These are phyloP conservation scores for Candida maltosa DNA, from an alignment of 805 yeast species.

Conservation along the genomic window DNA sequence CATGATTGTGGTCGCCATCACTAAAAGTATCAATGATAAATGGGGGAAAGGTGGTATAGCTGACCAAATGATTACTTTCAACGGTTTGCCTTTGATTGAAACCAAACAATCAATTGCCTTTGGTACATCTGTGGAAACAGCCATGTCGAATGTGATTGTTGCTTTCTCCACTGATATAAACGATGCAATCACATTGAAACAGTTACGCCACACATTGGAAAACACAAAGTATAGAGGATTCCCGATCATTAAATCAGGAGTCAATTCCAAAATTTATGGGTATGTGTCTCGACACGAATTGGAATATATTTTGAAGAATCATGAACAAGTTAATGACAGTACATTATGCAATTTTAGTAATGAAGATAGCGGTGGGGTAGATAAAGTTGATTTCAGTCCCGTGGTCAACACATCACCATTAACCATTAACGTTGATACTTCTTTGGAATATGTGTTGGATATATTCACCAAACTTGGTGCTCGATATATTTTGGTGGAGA, in stretches of 20 bases:
- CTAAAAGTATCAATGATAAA: constrained; percentile 72
- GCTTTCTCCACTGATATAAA: constrained; percentile 34
- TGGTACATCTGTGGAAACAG: constrained; percentile 36
- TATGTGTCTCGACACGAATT: constrained; percentile 43
- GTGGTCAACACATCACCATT: constrained; percentile 59
- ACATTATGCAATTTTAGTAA: constrained; percentile 11
- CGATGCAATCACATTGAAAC: constrained; percentile 23
- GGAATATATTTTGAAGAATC: constrained; percentile 20
- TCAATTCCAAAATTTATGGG: constrained; percentile 42
- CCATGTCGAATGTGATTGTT: constrained; percentile 53
- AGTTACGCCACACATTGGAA: constrained; percentile 28
- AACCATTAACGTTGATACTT: constrained; percentile 48
- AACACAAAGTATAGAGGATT: constrained; percentile 43
- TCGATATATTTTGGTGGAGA: constrained; percentile 61
- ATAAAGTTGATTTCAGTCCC: constrained; percentile 14
- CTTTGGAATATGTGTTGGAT: constrained; percentile 61
- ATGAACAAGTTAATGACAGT: constrained; percentile 11
- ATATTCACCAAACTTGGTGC: constrained; percentile 82
- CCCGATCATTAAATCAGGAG: constrained; percentile 48
- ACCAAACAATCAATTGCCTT: constrained; percentile 65
- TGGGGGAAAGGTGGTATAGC: constrained; percentile 89
- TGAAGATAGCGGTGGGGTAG: constrained; percentile 2
- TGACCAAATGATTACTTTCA: constrained; percentile 86
- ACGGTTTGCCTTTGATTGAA: constrained; percentile 82
- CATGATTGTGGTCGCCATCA: constrained; percentile 90